phyloP scores from a whole-genome alignment of 2,329 filamentous ascomycete species.

The Penicillium sp. region DNA sequence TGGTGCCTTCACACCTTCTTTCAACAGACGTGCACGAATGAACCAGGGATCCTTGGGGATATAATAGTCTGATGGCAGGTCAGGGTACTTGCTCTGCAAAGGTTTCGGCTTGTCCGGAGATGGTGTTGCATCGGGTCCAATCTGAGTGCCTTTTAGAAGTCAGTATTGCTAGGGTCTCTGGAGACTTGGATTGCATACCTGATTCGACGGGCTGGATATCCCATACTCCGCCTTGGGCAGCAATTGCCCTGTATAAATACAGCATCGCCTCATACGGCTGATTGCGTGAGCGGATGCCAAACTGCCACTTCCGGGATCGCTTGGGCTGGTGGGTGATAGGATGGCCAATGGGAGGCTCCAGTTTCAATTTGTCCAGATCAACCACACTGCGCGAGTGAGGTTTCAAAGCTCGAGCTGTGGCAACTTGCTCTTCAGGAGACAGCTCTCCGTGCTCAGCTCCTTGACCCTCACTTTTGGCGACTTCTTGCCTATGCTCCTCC shows the following conservation, averaged over 20 bases:
- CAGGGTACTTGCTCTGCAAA: slow-evolving; percentile 45
- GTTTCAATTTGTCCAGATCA: slow-evolving; percentile 61
- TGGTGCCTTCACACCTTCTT: slow-evolving; percentile 67
- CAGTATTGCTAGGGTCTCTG: neutral
- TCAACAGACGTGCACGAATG: slow-evolving; percentile 84
- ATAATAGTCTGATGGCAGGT: slow-evolving; percentile 62
- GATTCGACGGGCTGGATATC: slow-evolving; percentile 54
- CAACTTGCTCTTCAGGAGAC: slow-evolving; percentile 70
- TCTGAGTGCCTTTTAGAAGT: slow-evolving; percentile 29
- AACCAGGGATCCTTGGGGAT: slow-evolving; percentile 95
- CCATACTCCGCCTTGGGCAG: slow-evolving; percentile 86
- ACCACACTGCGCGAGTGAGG: slow-evolving; percentile 74
- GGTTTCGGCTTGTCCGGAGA: slow-evolving; percentile 38
- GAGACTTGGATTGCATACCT: slow-evolving; percentile 26
- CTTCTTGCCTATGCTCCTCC: slow-evolving; percentile 44
- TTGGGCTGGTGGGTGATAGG: slow-evolving; percentile 51
- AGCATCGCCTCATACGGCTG: slow-evolving; percentile 90
- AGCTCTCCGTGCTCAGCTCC: slow-evolving; percentile 27
- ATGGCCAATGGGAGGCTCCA: slow-evolving; percentile 55
- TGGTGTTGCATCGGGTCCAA: slow-evolving; percentile 37
- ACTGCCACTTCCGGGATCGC: slow-evolving; percentile 85
- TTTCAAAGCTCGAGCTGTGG: slow-evolving; percentile 75
- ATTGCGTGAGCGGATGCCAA: slow-evolving; percentile 92
- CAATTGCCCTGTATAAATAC: slow-evolving; percentile 89
- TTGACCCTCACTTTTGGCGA: slow-evolving; percentile 16